Percentiles rank a stretch among this genome's conserved stretches.
phyloP scores from a whole-genome alignment of 2,329 filamentous ascomycete species.

The Fusarium veterinarium region DNA sequence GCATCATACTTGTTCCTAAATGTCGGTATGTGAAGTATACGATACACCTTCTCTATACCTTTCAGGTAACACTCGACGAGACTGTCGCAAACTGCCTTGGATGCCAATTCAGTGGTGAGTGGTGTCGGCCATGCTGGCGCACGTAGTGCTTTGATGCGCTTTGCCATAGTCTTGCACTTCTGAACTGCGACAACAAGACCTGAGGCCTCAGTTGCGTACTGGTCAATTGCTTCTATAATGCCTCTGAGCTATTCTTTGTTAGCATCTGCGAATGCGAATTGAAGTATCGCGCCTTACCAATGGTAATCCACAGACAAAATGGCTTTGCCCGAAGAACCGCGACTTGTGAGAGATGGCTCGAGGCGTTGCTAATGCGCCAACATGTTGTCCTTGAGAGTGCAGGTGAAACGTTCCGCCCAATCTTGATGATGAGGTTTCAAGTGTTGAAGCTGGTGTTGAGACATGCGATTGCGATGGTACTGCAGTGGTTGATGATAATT shows the following conservation, averaged over 20 bases:
- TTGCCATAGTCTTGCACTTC: constrained; percentile 64
- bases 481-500: neutral
- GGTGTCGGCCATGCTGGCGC: constrained; percentile 60
- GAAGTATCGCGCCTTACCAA: constrained; percentile 52
- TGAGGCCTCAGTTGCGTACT: constrained; percentile 52
- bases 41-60: constrained; percentile 59
- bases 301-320: constrained; percentile 64
- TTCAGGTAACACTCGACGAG: constrained; percentile 62
- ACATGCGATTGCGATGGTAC: neutral
- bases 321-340: constrained; percentile 66
- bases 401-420: constrained; percentile 59
- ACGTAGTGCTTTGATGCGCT: constrained; percentile 62
- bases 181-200: constrained; percentile 53
- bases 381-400: constrained; percentile 49
- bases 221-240: constrained; percentile 58
- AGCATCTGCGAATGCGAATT: fast-evolving
- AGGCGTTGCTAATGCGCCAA: constrained; percentile 48
- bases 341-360: constrained; percentile 66
- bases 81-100: constrained; percentile 56
- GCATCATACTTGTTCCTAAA: constrained; percentile 62
- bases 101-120: constrained; percentile 58
- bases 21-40: constrained; percentile 63
- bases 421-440: constrained; percentile 50
- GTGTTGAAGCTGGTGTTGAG: constrained; percentile 19
- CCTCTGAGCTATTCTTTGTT: constrained; percentile 53